Base-by-base conservation (phyloP, 345 rosid species). In the Linum lewisii region DNA sequence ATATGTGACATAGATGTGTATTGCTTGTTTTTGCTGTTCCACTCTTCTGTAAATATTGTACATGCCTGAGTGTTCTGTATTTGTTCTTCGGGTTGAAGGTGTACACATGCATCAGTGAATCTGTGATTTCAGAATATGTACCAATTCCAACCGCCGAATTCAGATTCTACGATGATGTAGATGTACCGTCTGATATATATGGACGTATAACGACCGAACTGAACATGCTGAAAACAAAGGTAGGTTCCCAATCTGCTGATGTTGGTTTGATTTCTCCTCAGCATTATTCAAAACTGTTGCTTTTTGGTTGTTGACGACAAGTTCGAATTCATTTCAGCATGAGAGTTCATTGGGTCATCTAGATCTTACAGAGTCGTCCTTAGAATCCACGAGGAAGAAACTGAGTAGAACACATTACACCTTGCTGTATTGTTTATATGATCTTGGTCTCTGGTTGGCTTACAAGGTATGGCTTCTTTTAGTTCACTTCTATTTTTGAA, bases 391-490 rank as follows among this genome's bases (percentile, higher is more conserved):
- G 15, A 44, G 29, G 50, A 78, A 66, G 71, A 83, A 67, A 67
- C 54, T 89, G 60, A 60, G 58, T 15, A 87, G 56, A 69, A 73
- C 81, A 38, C 51, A 61, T 62, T 71, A 73, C 11, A 58, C 66
- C 32, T 67, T 93, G 52, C 37, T 73, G 21, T 81, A 70, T 70
- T 93, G 99, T 72, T 66, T 85, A 72, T 75, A 68, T 18, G 83
- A 87, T 18, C 90, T 86, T 16, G 99, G 99, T 19, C 72, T 80
- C 58, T 86, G 79, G 88, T 69, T 83, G 73, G 91, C 99, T 29
- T 73, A 38, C 21, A 87, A 86, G 99, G 98, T 92, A 73, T 22
- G 24, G 55, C 24, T 64, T 60, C 52, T 22, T n/a, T 57, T 60
- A 11, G 3, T 20, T 15, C 25, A 23, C 38, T 13, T 52, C 49